Conservation (phyloP, 2,329 filamentous ascomycete species). For the Teratosphaeria destructans region DNA sequence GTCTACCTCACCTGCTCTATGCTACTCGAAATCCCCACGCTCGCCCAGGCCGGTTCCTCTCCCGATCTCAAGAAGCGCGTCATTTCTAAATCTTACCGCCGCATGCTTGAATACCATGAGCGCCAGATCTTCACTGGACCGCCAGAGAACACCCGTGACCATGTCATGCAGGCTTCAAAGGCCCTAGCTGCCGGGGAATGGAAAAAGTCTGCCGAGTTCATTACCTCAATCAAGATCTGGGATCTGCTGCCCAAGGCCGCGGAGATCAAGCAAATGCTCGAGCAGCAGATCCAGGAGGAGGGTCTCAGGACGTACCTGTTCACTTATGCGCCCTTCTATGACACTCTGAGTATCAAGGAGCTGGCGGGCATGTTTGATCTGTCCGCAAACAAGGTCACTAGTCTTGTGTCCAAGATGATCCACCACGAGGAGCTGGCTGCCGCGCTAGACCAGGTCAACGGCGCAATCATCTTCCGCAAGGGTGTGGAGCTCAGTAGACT, state of each 20-base stretch:
- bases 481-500: conserved; percentile 94
- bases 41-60: conserved; percentile 92
- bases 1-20: conserved; percentile 99
- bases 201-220: conserved; percentile 90
- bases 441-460: conserved; percentile 93
- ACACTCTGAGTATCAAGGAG: conserved; percentile 79
- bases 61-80: conserved; percentile 95
- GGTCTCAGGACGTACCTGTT: conserved; percentile 96
- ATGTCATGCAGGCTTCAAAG: conserved; percentile 98
- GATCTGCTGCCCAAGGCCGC: conserved; percentile 88
- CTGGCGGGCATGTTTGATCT: conserved; percentile 94
- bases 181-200: conserved; percentile 93
- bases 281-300: conserved; percentile 97
- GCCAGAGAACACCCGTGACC: conserved; percentile 96
- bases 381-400: conserved; percentile 78
- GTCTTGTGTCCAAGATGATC: conserved; percentile 98
- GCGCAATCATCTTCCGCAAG: conserved; percentile 98
- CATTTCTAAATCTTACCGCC: conserved; percentile 98
- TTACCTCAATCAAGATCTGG: conserved; percentile 99
- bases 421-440: conserved; percentile 96
- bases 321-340: conserved; percentile 98
- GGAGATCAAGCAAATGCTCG: conserved; percentile 93
- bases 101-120: conserved; percentile 99
- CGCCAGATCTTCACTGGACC: conserved; percentile 97
- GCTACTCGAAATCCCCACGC: conserved; percentile 93